Conservation (phyloP, 345 rosid species). For the Lepidium didymum region DNA sequence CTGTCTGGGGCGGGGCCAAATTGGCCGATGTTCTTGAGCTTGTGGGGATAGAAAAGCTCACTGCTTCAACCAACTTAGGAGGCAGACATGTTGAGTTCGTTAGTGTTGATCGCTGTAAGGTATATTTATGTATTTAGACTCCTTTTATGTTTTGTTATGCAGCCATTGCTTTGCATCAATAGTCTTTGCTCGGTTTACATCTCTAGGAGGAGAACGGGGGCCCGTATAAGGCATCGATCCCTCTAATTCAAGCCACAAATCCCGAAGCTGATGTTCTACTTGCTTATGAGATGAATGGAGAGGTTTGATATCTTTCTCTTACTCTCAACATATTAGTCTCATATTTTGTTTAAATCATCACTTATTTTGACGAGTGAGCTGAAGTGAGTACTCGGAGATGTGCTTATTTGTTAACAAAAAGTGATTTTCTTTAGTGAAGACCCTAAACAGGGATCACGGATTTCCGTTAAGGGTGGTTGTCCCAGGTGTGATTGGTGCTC, state of each 20-base stretch:
- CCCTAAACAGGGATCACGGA: slow-evolving; percentile 92
- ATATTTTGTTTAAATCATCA: neutral
- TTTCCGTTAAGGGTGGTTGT: slow-evolving; percentile 82
- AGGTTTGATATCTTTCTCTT: slow-evolving; percentile 36
- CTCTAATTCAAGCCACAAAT: slow-evolving; percentile 75
- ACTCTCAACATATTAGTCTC: neutral
- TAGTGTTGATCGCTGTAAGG: slow-evolving; percentile 94
- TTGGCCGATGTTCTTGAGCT: slow-evolving; percentile 84
- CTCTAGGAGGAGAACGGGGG: slow-evolving; percentile 96
- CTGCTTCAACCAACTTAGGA: slow-evolving; percentile 45
- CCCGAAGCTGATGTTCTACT: slow-evolving; percentile 93
- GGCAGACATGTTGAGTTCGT: slow-evolving; percentile 94
- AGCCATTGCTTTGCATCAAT: neutral
- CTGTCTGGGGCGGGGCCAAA: slow-evolving; percentile 84
- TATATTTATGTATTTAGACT: neutral
- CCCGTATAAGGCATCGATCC: slow-evolving; percentile 95
- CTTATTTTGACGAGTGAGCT: neutral
- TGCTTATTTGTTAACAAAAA: neutral
- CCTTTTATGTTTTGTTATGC: neutral
- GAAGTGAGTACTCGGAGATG: neutral
- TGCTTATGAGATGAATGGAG: slow-evolving; percentile 98
- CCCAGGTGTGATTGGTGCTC: slow-evolving; percentile 97
- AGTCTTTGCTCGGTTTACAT: neutral
- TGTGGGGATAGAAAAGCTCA: slow-evolving; percentile 61
- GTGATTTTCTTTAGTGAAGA: slow-evolving; percentile 30